phyloP scores from a whole-genome alignment of 805 yeast species.

The Kregervanrija pseudodelftensis region DNA sequence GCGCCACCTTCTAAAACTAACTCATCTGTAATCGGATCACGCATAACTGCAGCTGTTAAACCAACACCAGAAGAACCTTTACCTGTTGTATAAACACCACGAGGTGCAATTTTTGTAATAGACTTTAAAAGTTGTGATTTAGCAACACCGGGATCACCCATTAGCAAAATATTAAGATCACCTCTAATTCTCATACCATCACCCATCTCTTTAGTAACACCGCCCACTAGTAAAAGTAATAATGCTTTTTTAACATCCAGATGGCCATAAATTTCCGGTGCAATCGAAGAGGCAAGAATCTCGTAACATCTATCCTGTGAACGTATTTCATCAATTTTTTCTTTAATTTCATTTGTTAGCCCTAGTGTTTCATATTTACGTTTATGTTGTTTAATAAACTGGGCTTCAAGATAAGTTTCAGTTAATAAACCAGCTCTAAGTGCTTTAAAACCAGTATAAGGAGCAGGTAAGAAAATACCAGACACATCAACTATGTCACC shows the following conservation, averaged over 20 bases:
- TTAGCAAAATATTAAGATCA: slow-evolving; percentile 87
- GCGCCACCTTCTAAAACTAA: slow-evolving; percentile 99
- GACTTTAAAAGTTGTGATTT: slow-evolving; percentile 92
- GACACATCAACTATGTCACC: slow-evolving; percentile 93
- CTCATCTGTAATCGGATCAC: slow-evolving; percentile 98
- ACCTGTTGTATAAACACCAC: slow-evolving; percentile 97
- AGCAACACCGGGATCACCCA: slow-evolving; percentile 99
- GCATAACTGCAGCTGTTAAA: slow-evolving; percentile 96
- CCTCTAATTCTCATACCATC: slow-evolving; percentile 98
- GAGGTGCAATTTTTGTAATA: slow-evolving; percentile 86
- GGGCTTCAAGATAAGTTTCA: slow-evolving; percentile 89
- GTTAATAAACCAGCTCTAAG: slow-evolving; percentile 88
- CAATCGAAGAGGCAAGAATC: slow-evolving; percentile 78
- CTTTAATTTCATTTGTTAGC: slow-evolving; percentile 48
- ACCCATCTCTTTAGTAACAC: slow-evolving; percentile 89
- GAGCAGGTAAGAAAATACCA: slow-evolving; percentile 89
- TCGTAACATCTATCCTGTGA: slow-evolving; percentile 68
- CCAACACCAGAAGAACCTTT: slow-evolving; percentile 99
- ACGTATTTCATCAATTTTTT: slow-evolving; percentile 48
- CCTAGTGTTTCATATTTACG: slow-evolving; percentile 69
- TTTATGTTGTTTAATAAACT: slow-evolving; percentile 79
- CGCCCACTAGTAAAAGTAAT: slow-evolving; percentile 80
- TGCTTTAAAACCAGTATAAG: slow-evolving; percentile 94
- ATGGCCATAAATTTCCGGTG: slow-evolving; percentile 97
- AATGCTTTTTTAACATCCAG: slow-evolving; percentile 89